phyloP scores from a whole-genome alignment of 164 flowering plant species.

The Taxillus chinensis region DNA sequence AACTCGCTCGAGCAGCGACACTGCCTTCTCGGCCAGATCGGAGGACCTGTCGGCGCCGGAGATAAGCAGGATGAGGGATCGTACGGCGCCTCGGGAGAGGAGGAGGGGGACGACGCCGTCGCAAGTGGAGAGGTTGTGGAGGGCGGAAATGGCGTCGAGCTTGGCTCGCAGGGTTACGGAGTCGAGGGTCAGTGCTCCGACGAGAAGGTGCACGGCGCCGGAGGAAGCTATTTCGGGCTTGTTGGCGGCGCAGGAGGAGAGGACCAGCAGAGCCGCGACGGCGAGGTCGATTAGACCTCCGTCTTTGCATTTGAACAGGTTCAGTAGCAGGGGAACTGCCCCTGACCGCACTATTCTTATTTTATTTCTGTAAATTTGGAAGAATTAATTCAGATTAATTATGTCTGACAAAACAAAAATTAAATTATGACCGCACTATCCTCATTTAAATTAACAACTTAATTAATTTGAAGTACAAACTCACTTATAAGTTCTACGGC shows the following conservation, averaged over 20 bases:
- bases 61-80: slow-evolving; percentile 22
- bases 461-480: not conserved
- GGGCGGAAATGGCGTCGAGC: slow-evolving; percentile 39
- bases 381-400: not conserved
- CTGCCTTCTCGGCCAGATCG: slow-evolving; percentile 34
- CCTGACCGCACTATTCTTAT: slow-evolving; percentile 39
- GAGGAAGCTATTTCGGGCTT: slow-evolving; percentile 36
- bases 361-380: slow-evolving; percentile 39
- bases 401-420: not conserved
- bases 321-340: slow-evolving; percentile 26
- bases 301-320: slow-evolving; percentile 26
- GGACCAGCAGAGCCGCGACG: slow-evolving; percentile 35
- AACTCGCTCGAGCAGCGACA: slow-evolving; percentile 29
- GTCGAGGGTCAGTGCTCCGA: slow-evolving; percentile 16
- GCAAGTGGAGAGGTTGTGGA: slow-evolving; percentile 53
- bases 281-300: slow-evolving; percentile 27
- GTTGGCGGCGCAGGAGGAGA: slow-evolving; percentile 50
- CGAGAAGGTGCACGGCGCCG: slow-evolving; percentile 34
- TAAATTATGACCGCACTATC: not conserved
- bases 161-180: slow-evolving; percentile 25
- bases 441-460: not conserved
- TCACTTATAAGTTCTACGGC: not conserved
- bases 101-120: slow-evolving; percentile 17
- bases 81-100: slow-evolving; percentile 18
- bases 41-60: slow-evolving; percentile 25